Evolutionary conservation across 257 asterid species (phyloP).

Genomic region (Capsicum chinense): DNA sequence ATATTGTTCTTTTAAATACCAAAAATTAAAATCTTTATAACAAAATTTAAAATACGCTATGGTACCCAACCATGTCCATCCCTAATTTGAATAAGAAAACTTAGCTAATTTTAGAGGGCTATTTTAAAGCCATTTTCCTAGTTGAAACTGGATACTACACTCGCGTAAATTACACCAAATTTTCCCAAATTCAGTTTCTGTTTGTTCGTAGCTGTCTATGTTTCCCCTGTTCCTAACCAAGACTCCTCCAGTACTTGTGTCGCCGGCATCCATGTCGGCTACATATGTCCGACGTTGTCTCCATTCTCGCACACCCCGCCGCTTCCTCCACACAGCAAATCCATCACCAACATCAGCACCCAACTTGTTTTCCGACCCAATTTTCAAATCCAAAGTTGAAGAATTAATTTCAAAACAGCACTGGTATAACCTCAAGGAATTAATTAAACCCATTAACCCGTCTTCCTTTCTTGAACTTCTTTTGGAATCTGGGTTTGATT

Average conservation of each 20-base stretch:
- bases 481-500: slow-evolving; percentile 43
- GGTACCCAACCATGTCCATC: no score
- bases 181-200: no score
- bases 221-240: neutral
- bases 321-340: slow-evolving; percentile 10
- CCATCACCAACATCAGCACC: slow-evolving; percentile 22
- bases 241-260: neutral
- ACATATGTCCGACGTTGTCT: neutral
- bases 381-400: slow-evolving; percentile 41
- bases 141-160: neutral
- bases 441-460: slow-evolving; percentile 50
- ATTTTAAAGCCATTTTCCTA: no score
- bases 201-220: neutral
- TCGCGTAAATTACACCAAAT: neutral
- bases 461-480: slow-evolving; percentile 52
- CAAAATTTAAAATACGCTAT: no score
- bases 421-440: slow-evolving; percentile 60
- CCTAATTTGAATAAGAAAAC: no score
- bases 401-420: slow-evolving; percentile 59
- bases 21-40: no score
- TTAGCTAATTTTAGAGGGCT: no score
- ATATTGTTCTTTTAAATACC: no score
- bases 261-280: neutral
- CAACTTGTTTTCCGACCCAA: slow-evolving; percentile 33
- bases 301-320: slow-evolving; percentile 28